Percentiles rank a stretch among this genome's conserved stretches.
Evolutionary conservation across 208 protist genomes (phyloP).

Genomic region (Sergeia podlipaevii): DNA sequence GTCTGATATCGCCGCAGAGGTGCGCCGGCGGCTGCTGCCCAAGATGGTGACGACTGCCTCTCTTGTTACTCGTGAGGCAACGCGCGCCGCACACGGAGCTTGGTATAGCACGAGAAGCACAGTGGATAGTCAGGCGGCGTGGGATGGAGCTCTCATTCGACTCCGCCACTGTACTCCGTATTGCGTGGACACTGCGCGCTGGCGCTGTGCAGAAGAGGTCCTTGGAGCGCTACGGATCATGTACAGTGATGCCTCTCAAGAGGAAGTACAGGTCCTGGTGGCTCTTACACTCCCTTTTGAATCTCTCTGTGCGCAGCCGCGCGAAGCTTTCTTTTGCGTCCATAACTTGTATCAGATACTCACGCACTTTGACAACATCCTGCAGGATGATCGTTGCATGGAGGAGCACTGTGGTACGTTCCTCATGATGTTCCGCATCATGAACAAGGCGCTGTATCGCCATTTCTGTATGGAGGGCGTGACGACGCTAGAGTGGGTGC

Average conservation of each 20-base stretch:
- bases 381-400: constrained; percentile 56
- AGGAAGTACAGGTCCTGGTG: constrained; percentile 51
- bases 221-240: constrained; percentile 46
- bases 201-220: constrained; percentile 19
- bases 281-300: constrained; percentile 55
- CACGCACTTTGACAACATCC: constrained; percentile 52
- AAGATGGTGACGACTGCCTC: background rate
- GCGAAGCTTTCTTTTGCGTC: constrained; percentile 68
- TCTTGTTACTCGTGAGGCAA: constrained; percentile 12
- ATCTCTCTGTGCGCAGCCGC: constrained; percentile 19
- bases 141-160: no score
- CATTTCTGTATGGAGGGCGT: constrained; percentile 76
- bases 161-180: constrained; percentile 25
- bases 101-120: constrained; percentile 3
- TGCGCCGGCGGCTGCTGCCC: no score
- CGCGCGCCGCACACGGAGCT: constrained; percentile 13
- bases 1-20: constrained; percentile 3
- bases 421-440: constrained; percentile 69
- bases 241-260: constrained; percentile 43
- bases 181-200: constrained; percentile 19
- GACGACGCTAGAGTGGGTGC: constrained; percentile 69
- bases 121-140: constrained; percentile 12
- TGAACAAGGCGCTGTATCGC: constrained; percentile 63
- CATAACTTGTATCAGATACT: constrained; percentile 47
- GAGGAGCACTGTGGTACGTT: constrained; percentile 76